phyloP scores from a whole-genome alignment of 371 early-diverging fungal genomes.

The Neoconidiobolus thromboides region DNA sequence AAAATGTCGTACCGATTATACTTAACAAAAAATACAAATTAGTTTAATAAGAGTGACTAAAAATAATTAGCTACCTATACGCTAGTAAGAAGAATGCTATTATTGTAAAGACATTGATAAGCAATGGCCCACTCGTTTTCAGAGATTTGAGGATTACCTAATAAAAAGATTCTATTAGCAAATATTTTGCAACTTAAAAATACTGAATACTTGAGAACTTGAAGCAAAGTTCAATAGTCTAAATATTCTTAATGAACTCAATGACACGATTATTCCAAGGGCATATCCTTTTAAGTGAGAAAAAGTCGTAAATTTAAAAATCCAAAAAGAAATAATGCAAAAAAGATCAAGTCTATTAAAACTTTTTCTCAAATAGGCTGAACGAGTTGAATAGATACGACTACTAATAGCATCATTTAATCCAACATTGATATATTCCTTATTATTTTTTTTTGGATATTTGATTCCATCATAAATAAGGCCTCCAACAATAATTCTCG shows the following conservation, averaged over 20 bases:
- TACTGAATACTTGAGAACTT: not conserved
- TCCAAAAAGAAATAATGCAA: constrained; percentile 1
- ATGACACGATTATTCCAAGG: no score
- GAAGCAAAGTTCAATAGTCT: constrained; percentile 4
- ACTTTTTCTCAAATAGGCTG: not conserved
- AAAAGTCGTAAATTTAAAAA: not conserved
- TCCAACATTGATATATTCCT: not conserved
- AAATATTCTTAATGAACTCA: not conserved
- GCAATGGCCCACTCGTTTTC: not conserved
- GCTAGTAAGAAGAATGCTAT: constrained; percentile 2
- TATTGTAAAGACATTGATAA: not conserved
- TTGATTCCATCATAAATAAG: not conserved
- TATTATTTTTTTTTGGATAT: not conserved
- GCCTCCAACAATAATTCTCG: constrained; percentile 5
- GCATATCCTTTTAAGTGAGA: no score
- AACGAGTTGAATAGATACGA: not conserved
- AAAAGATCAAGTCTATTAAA: constrained; percentile 2
- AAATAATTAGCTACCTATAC: not conserved
- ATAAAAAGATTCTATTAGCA: not conserved
- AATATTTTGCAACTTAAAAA: not conserved
- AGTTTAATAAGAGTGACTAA: not conserved
- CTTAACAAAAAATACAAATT: not conserved
- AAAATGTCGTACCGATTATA: constrained; percentile 4
- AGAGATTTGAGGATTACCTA: constrained; percentile 5
- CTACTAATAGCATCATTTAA: not conserved